A percentile compares a stretch with the other conserved stretches of the same genome.
Evolutionary conservation across 225 moss, liverwort and hornwort genomes (phyloP).

Genomic region (Polytrichum formosum): DNA sequence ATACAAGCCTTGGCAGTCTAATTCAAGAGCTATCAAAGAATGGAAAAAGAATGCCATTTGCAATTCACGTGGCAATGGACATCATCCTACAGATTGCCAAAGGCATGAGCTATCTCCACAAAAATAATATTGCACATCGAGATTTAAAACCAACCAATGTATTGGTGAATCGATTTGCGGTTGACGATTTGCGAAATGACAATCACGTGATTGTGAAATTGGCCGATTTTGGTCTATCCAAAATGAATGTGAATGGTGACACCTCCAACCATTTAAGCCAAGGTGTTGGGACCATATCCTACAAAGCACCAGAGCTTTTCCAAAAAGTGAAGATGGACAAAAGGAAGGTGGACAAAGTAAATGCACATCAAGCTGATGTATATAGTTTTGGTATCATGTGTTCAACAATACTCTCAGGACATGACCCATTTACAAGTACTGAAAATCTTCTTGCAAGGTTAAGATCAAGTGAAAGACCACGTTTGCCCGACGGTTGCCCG

Average conservation of each 20-base stretch:
- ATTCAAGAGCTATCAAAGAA: constrained; percentile 3
- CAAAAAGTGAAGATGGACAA: neutral
- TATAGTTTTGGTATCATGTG: constrained; percentile 1
- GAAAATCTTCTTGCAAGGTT: neutral
- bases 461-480: neutral
- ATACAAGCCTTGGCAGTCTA: constrained; percentile 9
- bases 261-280: neutral
- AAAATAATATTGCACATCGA: constrained; percentile 14
- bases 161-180: constrained; percentile 4
- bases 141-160: constrained; percentile 25
- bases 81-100: constrained; percentile 17
- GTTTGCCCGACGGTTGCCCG: neutral
- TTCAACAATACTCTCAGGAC: neutral
- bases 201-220: constrained; percentile 7
- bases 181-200: neutral
- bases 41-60: constrained; percentile 12
- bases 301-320: constrained; percentile 21
- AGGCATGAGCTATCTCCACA: constrained; percentile 23
- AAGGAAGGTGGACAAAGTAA: neutral
- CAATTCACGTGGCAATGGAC: neutral
- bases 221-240: constrained; percentile 22
- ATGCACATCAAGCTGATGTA: neutral
- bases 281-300: constrained; percentile 15
- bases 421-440: neutral
- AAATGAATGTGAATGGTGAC: constrained; percentile 12